Percentiles rank a stretch among this genome's conserved stretches.
These are phyloP conservation scores for Physocladia obscura DNA, from an alignment of 192 early-diverging fungal genomes.

Conservation along the genomic window DNA sequence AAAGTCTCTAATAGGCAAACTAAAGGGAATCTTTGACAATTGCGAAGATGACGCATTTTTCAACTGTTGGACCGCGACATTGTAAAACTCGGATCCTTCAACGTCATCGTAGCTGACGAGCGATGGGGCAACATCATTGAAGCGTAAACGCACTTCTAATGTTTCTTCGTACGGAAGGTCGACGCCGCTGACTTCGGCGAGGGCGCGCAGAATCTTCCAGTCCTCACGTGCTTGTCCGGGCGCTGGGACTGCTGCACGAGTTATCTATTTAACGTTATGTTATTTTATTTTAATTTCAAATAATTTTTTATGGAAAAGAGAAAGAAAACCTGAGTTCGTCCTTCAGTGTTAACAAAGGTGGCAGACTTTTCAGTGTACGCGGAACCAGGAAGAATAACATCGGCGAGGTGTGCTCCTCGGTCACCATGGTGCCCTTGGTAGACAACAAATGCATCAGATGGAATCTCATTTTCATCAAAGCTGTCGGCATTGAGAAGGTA, in stretches of 20 bases:
- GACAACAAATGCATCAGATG: constrained; percentile 90
- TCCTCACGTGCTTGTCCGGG: constrained; percentile 92
- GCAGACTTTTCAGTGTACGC: constrained; percentile 96
- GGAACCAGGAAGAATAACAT: constrained; percentile 92
- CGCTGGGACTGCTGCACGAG: constrained; percentile 87
- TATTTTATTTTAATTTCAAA: too few species aligned
- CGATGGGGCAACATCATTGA: constrained; percentile 82
- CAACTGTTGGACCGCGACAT: constrained; percentile 64
- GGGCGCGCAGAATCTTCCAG: constrained; percentile 98
- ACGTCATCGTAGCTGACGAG: constrained; percentile 73
- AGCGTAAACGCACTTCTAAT: constrained; percentile 75
- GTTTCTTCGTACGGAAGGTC: constrained; percentile 90
- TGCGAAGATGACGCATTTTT: constrained; percentile 23
- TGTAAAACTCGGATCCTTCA: constrained; percentile 53
- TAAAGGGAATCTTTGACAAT: constrained; percentile 46
- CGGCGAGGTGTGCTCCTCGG: constrained; percentile 87
- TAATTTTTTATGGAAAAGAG: too few species aligned
- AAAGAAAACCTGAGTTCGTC: constrained; percentile 88
- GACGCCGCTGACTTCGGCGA: constrained; percentile 86
- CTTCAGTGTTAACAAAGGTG: constrained; percentile 98
- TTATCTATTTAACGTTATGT: too few species aligned
- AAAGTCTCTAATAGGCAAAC: constrained; percentile 77
- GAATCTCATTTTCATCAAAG: constrained; percentile 69
- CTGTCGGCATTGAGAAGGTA: constrained; percentile 95
- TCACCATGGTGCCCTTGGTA: constrained; percentile 99